phyloP scores from a whole-genome alignment of 441 rosid genomes.

The Hypseocharis bilobata region DNA sequence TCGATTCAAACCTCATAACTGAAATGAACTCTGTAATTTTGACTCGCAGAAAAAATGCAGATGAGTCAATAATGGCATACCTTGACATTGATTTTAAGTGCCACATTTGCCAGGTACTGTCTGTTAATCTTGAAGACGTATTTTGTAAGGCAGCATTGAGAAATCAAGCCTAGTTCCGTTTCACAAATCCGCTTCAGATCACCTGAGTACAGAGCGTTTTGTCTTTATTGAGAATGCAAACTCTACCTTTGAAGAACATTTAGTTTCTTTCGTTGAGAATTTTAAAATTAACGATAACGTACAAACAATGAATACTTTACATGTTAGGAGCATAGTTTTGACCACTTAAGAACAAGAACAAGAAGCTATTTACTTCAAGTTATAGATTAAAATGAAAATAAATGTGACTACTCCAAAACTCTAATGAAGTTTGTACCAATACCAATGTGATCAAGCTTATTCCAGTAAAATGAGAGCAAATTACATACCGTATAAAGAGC shows the following conservation, averaged over 20 bases:
- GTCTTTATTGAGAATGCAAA: constrained; percentile 7
- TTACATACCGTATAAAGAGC: constrained; percentile 72
- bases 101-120: constrained; percentile 33
- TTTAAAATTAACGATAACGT: no score
- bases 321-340: not conserved
- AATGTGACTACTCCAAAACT: not conserved
- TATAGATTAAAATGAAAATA: not conserved
- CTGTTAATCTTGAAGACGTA: constrained; percentile 31
- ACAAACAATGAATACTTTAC: not conserved
- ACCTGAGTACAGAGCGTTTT: constrained; percentile 25
- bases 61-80: constrained; percentile 17
- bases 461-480: not conserved
- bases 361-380: not conserved
- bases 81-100: constrained; percentile 38
- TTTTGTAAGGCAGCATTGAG: constrained; percentile 37
- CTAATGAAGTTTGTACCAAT: not conserved
- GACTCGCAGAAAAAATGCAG: not conserved
- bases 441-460: not conserved
- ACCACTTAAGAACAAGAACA: not conserved
- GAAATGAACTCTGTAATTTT: not conserved
- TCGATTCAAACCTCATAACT: not conserved
- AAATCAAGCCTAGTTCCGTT: constrained; percentile 34
- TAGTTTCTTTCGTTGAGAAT: not conserved
- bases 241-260: not conserved
- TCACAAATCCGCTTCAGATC: constrained; percentile 36